phyloP scores from a whole-genome alignment of 176 grass and related monocot genomes.

The Puccinellia tenuiflora region DNA sequence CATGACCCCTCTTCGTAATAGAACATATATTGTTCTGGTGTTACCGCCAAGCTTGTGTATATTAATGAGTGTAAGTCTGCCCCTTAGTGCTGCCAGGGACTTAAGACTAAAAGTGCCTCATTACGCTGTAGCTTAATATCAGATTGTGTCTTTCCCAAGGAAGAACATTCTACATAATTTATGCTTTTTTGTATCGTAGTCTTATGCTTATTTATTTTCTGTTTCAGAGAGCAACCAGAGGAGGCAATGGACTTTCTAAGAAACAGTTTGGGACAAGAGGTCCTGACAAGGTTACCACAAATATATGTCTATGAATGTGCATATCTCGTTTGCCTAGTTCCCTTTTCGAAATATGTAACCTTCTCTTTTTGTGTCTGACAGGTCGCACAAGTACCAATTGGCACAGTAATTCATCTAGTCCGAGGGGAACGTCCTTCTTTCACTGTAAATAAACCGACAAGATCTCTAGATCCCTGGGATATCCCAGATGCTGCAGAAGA shows the following conservation, averaged over 20 bases:
- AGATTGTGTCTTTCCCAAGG: background rate
- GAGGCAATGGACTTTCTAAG: slow-evolving; percentile 23
- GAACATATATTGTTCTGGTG: background rate
- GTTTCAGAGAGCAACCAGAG: slow-evolving; percentile 63
- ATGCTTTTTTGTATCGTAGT: background rate
- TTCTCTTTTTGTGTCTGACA: slow-evolving; percentile 22
- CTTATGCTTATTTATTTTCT: background rate
- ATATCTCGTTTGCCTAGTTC: background rate
- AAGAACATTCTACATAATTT: slow-evolving; percentile 10
- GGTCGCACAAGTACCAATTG: slow-evolving; percentile 71
- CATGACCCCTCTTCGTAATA: background rate
- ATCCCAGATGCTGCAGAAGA: slow-evolving; percentile 38
- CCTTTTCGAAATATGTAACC: background rate
- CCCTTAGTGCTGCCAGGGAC: background rate
- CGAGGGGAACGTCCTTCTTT: slow-evolving; percentile 51
- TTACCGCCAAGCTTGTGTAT: background rate
- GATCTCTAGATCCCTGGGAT: slow-evolving; percentile 46
- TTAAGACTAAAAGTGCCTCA: background rate
- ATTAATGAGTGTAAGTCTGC: background rate
- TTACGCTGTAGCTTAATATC: background rate
- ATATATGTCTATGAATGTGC: background rate
- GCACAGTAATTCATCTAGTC: slow-evolving; percentile 92
- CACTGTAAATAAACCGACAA: slow-evolving; percentile 34
- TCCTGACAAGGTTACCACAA: slow-evolving; percentile 5
- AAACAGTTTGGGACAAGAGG: slow-evolving; percentile 13